Conservation (phyloP, 768 basidiomycete species). For the Rhodocollybia butyracea region DNA sequence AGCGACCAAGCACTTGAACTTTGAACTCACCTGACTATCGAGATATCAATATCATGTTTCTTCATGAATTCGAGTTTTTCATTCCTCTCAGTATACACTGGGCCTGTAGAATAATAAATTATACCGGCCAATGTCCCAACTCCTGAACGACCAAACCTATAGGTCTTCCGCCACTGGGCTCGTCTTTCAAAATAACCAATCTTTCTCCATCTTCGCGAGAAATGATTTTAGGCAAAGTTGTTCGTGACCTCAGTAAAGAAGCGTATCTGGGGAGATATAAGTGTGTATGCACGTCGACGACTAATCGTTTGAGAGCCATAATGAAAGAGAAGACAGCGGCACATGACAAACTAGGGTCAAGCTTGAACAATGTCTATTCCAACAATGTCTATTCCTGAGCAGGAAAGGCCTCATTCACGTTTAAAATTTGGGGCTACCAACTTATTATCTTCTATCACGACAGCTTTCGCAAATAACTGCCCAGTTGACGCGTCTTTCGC, state of each 20-base stretch:
- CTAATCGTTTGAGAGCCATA: constrained; percentile 11
- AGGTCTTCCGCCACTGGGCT: constrained; percentile 76
- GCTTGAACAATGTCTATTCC: background rate
- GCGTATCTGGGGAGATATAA: constrained; percentile 82
- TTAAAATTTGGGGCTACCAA: constrained; percentile 8
- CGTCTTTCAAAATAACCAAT: constrained; percentile 74
- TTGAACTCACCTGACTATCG: constrained; percentile 63
- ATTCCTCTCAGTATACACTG: constrained; percentile 78
- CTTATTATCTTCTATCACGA: constrained; percentile 1
- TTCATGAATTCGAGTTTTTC: constrained; percentile 88
- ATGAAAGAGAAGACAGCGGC: background rate
- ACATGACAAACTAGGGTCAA: background rate
- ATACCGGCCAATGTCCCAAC: no score
- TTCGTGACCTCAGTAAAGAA: constrained; percentile 60
- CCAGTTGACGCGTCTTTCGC: constrained; percentile 1
- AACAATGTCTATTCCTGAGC: constrained; percentile 3
- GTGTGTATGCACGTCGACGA: constrained; percentile 86
- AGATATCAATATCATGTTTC: constrained; percentile 73
- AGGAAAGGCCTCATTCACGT: background rate
- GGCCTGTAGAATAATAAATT: no score
- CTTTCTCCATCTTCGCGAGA: constrained; percentile 55
- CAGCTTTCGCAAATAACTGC: background rate
- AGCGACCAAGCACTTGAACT: background rate
- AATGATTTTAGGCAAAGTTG: constrained; percentile 65
- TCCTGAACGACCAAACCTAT: no score